Conservation (phyloP, 495 filamentous ascomycete species). For the Parachaetomium inaequale region DNA sequence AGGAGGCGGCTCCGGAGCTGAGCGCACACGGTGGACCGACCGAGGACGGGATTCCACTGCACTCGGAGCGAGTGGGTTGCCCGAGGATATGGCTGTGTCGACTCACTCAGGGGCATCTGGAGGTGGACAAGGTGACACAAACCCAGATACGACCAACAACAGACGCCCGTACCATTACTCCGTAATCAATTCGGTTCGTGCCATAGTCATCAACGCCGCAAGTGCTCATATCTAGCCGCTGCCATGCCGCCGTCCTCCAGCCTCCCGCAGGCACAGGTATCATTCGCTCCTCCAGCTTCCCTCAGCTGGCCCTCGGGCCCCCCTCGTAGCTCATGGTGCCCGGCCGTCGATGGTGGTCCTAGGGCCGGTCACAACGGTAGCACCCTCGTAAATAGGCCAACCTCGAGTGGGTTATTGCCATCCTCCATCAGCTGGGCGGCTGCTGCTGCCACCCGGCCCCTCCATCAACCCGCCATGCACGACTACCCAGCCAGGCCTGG, state of each 20-base stretch:
- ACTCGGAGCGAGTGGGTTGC: no score
- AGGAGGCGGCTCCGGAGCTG: neutral
- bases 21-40: neutral
- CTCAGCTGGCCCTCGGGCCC: neutral
- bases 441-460: no score
- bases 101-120: slow-evolving; percentile 8
- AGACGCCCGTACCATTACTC: neutral
- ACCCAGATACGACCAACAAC: neutral
- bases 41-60: neutral
- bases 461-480: neutral
- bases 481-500: neutral
- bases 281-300: neutral
- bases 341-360: neutral
- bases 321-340: neutral
- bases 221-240: neutral
- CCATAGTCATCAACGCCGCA: slow-evolving; percentile 7
- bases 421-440: neutral
- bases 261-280: slow-evolving; percentile 4
- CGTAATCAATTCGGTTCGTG: slow-evolving; percentile 7
- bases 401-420: neutral
- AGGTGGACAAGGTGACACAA: neutral
- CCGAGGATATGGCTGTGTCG: neutral
- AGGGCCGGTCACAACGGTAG: neutral
- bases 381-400: neutral
- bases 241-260: neutral